phyloP scores from a whole-genome alignment of 202 grass and related monocot species.

The Schoenoplectus triqueter region DNA sequence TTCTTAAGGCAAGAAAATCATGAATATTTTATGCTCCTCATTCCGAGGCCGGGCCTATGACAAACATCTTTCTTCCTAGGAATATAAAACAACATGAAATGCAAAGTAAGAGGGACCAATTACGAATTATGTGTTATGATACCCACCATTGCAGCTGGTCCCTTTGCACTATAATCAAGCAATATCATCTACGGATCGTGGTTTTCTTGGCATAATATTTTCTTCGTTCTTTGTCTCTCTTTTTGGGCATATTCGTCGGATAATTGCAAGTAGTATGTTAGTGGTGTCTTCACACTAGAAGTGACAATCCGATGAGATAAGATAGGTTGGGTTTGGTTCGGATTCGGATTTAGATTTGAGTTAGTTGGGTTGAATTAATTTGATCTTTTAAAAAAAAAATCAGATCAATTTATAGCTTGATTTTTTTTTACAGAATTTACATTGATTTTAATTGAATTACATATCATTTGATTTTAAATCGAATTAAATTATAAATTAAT shows the following conservation, averaged over 20 bases:
- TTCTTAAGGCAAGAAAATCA: neutral
- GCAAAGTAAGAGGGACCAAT: constrained; percentile 17
- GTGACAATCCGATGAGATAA: too few species aligned
- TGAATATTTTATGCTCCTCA: neutral
- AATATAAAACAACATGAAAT: constrained; percentile 4
- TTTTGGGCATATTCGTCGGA: neutral
- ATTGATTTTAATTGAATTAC: too few species aligned
- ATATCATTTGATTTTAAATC: too few species aligned
- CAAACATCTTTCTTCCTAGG: neutral
- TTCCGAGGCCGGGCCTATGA: neutral
- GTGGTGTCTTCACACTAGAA: neutral
- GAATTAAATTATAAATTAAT: too few species aligned
- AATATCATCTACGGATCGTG: neutral
- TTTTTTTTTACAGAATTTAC: too few species aligned
- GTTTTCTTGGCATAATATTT: neutral
- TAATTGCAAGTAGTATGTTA: neutral
- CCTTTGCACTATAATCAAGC: neutral
- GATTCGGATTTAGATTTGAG: too few species aligned
- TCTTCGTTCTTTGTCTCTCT: neutral
- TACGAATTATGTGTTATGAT: neutral
- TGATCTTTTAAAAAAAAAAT: too few species aligned
- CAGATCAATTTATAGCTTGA: too few species aligned
- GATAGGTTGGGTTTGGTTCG: too few species aligned
- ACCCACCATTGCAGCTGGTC: neutral
- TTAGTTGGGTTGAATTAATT: too few species aligned